These are phyloP conservation scores for Arachnopeziza araneosa DNA, from an alignment of 2,329 filamentous ascomycete species.

Conservation along the genomic window DNA sequence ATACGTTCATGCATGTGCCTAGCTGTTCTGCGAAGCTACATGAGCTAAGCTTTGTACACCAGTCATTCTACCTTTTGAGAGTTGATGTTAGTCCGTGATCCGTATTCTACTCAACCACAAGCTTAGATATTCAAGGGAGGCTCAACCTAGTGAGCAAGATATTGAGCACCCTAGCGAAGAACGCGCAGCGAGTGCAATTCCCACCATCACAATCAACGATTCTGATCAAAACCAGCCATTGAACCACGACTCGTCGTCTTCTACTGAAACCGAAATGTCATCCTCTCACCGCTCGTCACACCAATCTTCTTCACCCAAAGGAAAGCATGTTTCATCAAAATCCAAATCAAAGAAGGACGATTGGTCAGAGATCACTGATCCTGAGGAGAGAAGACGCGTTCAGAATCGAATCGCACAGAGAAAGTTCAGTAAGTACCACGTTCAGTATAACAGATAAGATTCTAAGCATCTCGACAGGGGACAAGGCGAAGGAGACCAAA, in stretches of 20 bases:
- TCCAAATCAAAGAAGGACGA: slow-evolving; percentile 40
- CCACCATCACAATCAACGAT: not conserved
- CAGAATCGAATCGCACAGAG: slow-evolving; percentile 73
- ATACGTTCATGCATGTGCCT: not conserved
- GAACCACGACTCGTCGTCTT: not conserved
- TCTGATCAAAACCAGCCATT: not conserved
- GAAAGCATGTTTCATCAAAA: not conserved
- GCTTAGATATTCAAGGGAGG: not conserved
- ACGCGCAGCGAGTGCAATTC: not conserved
- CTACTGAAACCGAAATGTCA: not conserved
- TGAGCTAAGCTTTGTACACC: not conserved
- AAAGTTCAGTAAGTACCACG: slow-evolving; percentile 59
- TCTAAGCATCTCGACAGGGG: slow-evolving; percentile 42
- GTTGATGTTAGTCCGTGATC: not conserved
- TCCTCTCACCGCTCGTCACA: slow-evolving; percentile 3
- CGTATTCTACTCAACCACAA: not conserved
- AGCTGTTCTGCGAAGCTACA: not conserved
- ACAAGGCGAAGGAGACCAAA: slow-evolving; percentile 62
- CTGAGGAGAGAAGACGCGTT: slow-evolving; percentile 65
- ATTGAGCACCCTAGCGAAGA: not conserved
- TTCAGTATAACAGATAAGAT: not conserved
- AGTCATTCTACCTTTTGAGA: not conserved
- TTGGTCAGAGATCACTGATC: slow-evolving; percentile 65
- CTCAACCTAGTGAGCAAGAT: not conserved
- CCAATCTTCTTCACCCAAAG: slow-evolving; percentile 13